Conservation (phyloP, 345 rosid species). For the Eucalyptus globulus region DNA sequence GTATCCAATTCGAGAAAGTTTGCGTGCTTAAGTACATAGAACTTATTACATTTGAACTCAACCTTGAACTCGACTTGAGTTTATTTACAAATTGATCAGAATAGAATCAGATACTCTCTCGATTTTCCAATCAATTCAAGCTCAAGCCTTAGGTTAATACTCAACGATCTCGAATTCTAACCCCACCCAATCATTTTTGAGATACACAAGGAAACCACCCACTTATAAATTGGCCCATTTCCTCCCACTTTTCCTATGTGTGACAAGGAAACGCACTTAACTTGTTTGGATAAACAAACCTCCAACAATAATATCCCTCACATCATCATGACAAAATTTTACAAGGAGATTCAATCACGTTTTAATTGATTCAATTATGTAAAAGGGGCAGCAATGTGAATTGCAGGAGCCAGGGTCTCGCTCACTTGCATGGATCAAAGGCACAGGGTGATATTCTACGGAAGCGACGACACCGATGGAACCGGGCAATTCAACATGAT, state of each 20-base stretch:
- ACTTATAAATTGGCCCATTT: no score
- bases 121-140: not conserved
- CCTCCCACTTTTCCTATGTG: no score
- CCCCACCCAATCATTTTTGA: no score
- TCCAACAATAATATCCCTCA: not conserved
- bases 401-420: slow-evolving; percentile 48
- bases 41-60: not conserved
- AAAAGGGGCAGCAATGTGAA: not conserved
- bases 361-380: not conserved
- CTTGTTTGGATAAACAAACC: no score
- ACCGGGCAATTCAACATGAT: slow-evolving; percentile 43
- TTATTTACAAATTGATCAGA: not conserved
- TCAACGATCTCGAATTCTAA: not conserved
- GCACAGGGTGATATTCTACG: slow-evolving; percentile 38
- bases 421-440: slow-evolving; percentile 69
- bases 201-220: no score
- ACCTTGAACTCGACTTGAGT: not conserved
- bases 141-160: not conserved
- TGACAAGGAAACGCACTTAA: no score
- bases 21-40: not conserved
- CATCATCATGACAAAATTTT: not conserved
- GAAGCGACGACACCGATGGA: slow-evolving; percentile 52
- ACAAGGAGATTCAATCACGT: not conserved
- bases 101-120: not conserved
- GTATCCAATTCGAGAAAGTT: not conserved